Evolutionary conservation across 192 early-diverging fungal species (phyloP), one percentile per base, ranked within the genome.

Genomic region (Coemansia guatemalensis): DNA sequence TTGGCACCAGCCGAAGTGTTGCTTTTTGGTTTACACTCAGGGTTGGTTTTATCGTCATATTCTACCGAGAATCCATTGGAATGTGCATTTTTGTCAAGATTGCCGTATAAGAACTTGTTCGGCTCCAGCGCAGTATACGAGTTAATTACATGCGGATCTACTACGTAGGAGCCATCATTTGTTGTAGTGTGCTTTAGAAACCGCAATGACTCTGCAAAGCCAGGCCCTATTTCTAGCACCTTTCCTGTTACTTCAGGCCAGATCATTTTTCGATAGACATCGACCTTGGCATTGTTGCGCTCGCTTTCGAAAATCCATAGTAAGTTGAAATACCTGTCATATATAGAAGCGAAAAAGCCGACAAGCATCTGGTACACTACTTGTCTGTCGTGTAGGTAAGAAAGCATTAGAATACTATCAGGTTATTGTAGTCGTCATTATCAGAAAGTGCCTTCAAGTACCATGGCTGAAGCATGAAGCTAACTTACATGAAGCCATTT

Each of bases 41-140:
- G 64, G 48, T 58, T 67, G 53, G 60, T 64, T 21, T 54, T 12
- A 9, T 25, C 22, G 52, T 80, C 72, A 52, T 80, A 80, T 2
- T 50, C 4, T 2, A 80, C 77, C 5, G 21, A 21, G 62, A 80
- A 80, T 5, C 77, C 72, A 56, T 74, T 74, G 27, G 9, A 12
- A 18, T 71, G 65, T 1, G 77, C 77, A 49, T 65, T 80, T 22
- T 47, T 53, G 50, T 74, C 67, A 33, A 80, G 47, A 0, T 59
- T 23, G 7, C n/a, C 21, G 54, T 74, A 80, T 41, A 80, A 25
- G 54, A 74, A 80, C n/a, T 63, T 30, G 47, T 74, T 80, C 11
- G 77, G 77, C 68, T 80, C 72, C 6, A 80, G 41, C 14, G 68
- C 77, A 8, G 72, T 80, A 55, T 80, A 80, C 11, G 68, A 68